A percentile compares a stretch with the other conserved stretches of the same genome.
phyloP scores from a whole-genome alignment of 2,329 filamentous ascomycete genomes.

The Fusarium equiseti region DNA sequence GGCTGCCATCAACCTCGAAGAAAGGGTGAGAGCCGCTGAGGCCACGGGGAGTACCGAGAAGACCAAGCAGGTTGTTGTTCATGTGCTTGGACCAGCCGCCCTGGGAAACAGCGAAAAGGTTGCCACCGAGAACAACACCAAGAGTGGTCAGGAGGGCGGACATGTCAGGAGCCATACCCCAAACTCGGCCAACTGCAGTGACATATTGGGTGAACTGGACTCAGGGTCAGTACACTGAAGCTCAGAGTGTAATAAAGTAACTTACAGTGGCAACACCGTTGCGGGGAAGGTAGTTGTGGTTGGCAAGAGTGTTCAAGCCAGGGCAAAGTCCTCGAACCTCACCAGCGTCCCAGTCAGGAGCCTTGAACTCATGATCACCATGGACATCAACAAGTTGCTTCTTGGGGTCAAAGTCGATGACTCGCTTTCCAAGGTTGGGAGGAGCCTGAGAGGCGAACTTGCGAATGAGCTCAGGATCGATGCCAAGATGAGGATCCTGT shows the following conservation, averaged over 20 bases:
- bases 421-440: constrained; percentile 18
- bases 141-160: constrained; percentile 27
- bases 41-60: constrained; percentile 59
- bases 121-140: constrained; percentile 56
- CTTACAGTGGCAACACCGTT: constrained; percentile 42
- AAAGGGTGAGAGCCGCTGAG: constrained; percentile 66
- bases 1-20: constrained; percentile 66
- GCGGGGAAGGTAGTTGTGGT: constrained; percentile 42
- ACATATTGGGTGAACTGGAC: constrained; percentile 25
- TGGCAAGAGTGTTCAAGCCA: constrained; percentile 37
- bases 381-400: constrained; percentile 36
- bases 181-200: constrained; percentile 32
- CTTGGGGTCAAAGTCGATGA: constrained; percentile 27
- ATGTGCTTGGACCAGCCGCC: constrained; percentile 53
- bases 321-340: constrained; percentile 40
- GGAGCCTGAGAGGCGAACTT: constrained; percentile 33
- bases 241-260: fast-evolving
- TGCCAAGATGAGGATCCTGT: constrained; percentile 23
- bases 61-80: constrained; percentile 57
- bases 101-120: constrained; percentile 44
- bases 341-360: constrained; percentile 29
- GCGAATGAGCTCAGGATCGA: constrained; percentile 37
- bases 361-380: constrained; percentile 29
- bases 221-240: not conserved
- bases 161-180: constrained; percentile 35